Evolutionary conservation across 257 asterid species (phyloP).

Genomic region (Solanum bulbocastanum): DNA sequence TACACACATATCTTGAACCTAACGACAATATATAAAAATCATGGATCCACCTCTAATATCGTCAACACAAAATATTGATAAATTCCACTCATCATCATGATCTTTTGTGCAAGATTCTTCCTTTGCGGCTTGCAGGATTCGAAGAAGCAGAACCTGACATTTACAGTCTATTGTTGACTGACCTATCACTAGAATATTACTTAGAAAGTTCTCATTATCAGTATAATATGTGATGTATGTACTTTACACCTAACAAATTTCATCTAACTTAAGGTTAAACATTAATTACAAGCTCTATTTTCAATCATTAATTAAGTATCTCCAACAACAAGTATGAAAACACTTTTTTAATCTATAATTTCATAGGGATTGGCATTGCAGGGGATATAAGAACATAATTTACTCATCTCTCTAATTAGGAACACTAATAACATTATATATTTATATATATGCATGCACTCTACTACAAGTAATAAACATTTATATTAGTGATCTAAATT

Average conservation of each 20-base stretch:
- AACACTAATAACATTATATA: neutral
- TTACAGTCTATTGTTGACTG: neutral
- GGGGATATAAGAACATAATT: neutral
- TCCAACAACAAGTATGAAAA: neutral
- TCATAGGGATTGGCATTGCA: slow-evolving; percentile 17
- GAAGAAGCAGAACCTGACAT: neutral
- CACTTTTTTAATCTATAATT: neutral
- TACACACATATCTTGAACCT: neutral
- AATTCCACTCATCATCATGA: neutral
- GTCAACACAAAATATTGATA: neutral
- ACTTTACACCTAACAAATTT: slow-evolving; percentile 1
- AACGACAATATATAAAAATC: neutral
- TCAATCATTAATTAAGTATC: slow-evolving; percentile 2
- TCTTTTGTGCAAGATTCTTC: neutral
- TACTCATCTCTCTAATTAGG: neutral
- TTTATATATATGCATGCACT: neutral
- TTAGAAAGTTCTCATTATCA: neutral
- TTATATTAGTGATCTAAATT: neutral
- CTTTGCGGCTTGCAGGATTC: neutral
- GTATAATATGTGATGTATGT: neutral
- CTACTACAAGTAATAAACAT: neutral
- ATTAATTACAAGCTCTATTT: slow-evolving; percentile 1
- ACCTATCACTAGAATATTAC: neutral
- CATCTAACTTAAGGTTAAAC: neutral
- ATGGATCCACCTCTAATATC: neutral